Base-by-base conservation (phyloP, 2,329 filamentous ascomycete species). In the Pseudophaeomoniella oleicola region DNA sequence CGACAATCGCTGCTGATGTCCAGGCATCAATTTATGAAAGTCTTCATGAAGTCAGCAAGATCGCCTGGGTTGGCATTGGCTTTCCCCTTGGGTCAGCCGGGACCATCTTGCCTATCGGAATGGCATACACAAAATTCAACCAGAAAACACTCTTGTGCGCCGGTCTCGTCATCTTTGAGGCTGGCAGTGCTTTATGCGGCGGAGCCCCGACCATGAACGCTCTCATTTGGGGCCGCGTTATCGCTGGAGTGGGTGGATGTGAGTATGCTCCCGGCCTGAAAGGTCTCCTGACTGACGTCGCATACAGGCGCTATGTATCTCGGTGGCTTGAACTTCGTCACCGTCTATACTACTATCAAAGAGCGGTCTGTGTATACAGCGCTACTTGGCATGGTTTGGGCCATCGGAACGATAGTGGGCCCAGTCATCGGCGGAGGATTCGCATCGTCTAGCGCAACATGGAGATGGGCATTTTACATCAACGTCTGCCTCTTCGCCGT, bases 391-490 rank as follows among this genome's bases (percentile, higher is more conserved):
- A 41, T 60, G 10, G 41, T 47, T 22, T 62, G 53, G 55, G 55
- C 56, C 6, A 9, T 50, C 2, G 59, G 59, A 4, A 52, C 48
- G 4, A 17, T 34, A 6, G 45, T 59, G 0, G 59, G 58, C 4
- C 60, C 57, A 0, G 44, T 61, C 36, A 49, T 62, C 37, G 59
- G 58, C 3, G 57, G 57, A 16, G 51, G 45, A 3, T 58, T 59
- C 39, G 39, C 46, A 11, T 31, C 49, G 16, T 45, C 39, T 19
- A 32, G 38, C 6, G 54, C 48, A 9, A 50, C 43, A 5, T 59
- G 55, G 56, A 47, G 52, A 29, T 59, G 54, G 56, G 58, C 57
- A 0, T 69, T 70, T 45, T 77, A 77, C 45, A 66, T 76, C 54
- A 76, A 75, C 44, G 55, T 75, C 1, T 49, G 57, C 22, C 52